A percentile compares a stretch with the other conserved stretches of the same genome.
Conservation (phyloP, 2,329 filamentous ascomycete genomes). For the Penicillium sp. region DNA sequence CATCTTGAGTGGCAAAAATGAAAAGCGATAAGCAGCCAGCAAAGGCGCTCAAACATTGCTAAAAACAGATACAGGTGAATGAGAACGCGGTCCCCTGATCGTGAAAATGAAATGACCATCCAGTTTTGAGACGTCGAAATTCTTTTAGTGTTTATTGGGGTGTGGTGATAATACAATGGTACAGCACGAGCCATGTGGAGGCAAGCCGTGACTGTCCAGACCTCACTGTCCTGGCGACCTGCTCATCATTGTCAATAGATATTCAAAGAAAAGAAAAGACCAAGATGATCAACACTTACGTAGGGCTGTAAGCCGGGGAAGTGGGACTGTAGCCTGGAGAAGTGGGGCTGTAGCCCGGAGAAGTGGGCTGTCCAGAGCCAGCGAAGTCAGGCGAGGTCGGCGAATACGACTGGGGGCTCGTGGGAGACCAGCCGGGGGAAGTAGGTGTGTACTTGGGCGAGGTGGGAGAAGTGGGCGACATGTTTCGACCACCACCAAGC, state of each 20-base stretch:
- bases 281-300: conserved; percentile 28
- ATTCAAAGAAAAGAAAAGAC: neutral
- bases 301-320: conserved; percentile 41
- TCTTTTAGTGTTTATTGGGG: conserved; percentile 31
- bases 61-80: conserved; percentile 34
- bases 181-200: conserved; percentile 22
- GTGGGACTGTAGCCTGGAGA: conserved; percentile 43
- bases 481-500: conserved; percentile 39
- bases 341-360: conserved; percentile 42
- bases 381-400: conserved; percentile 47
- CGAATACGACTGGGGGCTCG: conserved; percentile 46
- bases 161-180: conserved; percentile 37
- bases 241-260: conserved; percentile 14
- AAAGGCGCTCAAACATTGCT: conserved; percentile 17
- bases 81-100: conserved; percentile 28
- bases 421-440: conserved; percentile 48
- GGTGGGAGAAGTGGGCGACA: conserved; percentile 45
- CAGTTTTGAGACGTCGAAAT: conserved; percentile 33
- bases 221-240: conserved; percentile 42
- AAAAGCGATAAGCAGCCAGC: conserved; percentile 14
- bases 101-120: conserved; percentile 35
- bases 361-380: conserved; percentile 41
- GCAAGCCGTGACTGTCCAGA: conserved; percentile 19
- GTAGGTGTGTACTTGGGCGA: conserved; percentile 53
- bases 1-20: conserved; percentile 12